Evolutionary conservation across 2,329 filamentous ascomycete species (phyloP).

Genomic region (Colletotrichum liaoningense): DNA sequence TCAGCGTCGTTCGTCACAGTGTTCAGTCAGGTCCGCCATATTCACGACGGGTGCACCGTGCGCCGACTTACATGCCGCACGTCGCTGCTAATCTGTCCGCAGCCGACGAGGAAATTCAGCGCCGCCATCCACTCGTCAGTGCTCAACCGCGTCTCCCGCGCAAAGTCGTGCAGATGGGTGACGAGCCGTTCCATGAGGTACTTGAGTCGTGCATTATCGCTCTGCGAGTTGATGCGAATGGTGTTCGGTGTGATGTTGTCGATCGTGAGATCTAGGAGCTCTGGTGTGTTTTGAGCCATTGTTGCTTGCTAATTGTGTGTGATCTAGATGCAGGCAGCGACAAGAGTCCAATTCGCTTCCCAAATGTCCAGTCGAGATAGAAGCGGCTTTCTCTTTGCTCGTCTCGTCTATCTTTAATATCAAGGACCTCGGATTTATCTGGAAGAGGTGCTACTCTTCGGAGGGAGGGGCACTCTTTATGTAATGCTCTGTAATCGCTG

Average conservation of each 20-base stretch:
- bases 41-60: too few species aligned
- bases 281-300: slow-evolving; percentile 46
- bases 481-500: slow-evolving; percentile 36
- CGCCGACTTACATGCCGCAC: slow-evolving; percentile 67
- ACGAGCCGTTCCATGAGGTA: slow-evolving; percentile 78
- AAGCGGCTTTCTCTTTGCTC: background rate
- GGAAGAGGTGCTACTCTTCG: background rate
- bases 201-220: slow-evolving; percentile 69
- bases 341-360: background rate
- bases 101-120: slow-evolving; percentile 74
- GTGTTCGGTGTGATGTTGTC: slow-evolving; percentile 82
- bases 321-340: background rate
- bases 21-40: too few species aligned
- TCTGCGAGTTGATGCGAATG: slow-evolving; percentile 76
- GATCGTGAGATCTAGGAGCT: slow-evolving; percentile 74
- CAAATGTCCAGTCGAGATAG: background rate
- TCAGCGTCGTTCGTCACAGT: background rate
- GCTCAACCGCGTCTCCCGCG: slow-evolving; percentile 78
- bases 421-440: background rate
- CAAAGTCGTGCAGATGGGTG: slow-evolving; percentile 80
- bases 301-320: background rate
- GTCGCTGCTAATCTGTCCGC: slow-evolving; percentile 76
- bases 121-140: slow-evolving; percentile 80
- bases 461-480: slow-evolving; percentile 25
- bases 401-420: background rate